Evolutionary conservation across 1,284 basidiomycete species (phyloP).

Genomic region (Retiboletus flavoniger): DNA sequence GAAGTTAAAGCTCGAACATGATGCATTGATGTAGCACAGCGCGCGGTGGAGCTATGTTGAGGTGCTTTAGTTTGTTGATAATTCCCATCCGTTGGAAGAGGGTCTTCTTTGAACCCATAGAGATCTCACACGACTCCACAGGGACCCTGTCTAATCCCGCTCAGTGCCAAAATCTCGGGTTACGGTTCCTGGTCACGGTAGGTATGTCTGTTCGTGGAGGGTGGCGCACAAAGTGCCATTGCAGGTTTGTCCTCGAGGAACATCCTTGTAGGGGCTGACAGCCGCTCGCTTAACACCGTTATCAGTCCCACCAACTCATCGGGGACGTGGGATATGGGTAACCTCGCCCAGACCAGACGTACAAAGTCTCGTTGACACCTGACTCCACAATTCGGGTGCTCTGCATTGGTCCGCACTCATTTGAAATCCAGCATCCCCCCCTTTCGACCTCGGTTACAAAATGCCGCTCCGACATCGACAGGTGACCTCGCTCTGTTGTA

Average conservation of each 20-base stretch:
- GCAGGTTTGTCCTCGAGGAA: neutral
- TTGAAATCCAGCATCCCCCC: neutral
- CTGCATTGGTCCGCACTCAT: neutral
- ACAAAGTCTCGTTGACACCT: neutral
- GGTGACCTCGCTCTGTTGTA: neutral
- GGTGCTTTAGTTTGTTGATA: neutral
- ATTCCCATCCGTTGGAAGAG: constrained; percentile 6
- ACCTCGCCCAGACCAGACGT: neutral
- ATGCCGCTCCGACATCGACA: neutral
- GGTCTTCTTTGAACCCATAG: constrained; percentile 2
- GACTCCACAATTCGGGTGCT: neutral
- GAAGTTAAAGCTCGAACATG: neutral
- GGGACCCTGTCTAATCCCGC: neutral
- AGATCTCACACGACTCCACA: constrained; percentile 9
- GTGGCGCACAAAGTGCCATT: neutral
- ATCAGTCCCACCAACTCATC: neutral
- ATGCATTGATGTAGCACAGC: neutral
- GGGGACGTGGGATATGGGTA: neutral
- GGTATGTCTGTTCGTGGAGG: neutral
- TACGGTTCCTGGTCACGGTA: constrained; percentile 1
- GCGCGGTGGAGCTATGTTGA: neutral
- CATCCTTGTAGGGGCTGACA: neutral
- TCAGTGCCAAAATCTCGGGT: neutral
- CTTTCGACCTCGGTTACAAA: neutral
- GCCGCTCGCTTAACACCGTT: constrained; percentile 1